These are phyloP conservation scores for Podospora pseudocomata DNA, from an alignment of 495 filamentous ascomycete genomes.

Conservation along the genomic window DNA sequence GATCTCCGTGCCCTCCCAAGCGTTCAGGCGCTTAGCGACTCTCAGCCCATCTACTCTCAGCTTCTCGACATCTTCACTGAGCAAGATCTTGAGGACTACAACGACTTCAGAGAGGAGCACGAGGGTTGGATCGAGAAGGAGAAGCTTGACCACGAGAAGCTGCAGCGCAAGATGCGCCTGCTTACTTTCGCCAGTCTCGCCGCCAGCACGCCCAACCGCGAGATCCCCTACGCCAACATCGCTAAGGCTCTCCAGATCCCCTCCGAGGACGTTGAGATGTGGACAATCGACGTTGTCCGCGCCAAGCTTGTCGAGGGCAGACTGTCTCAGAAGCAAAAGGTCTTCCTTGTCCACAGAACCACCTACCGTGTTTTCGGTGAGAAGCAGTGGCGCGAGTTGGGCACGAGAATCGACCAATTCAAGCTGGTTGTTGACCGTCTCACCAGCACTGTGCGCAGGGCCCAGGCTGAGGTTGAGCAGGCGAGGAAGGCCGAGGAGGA, in stretches of 20 bases:
- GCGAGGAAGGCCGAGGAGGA: slow-evolving; percentile 59
- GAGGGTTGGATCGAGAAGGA: slow-evolving; percentile 74
- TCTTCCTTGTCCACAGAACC: slow-evolving; percentile 89
- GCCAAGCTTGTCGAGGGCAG: slow-evolving; percentile 92
- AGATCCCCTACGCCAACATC: slow-evolving; percentile 81
- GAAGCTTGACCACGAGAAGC: slow-evolving; percentile 56
- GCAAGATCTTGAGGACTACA: slow-evolving; percentile 89
- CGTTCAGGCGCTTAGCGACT: slow-evolving; percentile 79
- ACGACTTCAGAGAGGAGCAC: slow-evolving; percentile 83
- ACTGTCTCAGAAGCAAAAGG: slow-evolving; percentile 81
- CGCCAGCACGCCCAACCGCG: slow-evolving; percentile 72
- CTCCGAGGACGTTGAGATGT: slow-evolving; percentile 83
- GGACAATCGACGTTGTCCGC: slow-evolving; percentile 97
- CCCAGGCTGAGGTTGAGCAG: slow-evolving; percentile 63
- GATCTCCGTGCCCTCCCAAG: slow-evolving; percentile 82
- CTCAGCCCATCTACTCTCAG: slow-evolving; percentile 78
- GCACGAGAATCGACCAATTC: slow-evolving; percentile 84
- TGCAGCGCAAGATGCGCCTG: slow-evolving; percentile 88
- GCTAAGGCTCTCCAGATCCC: slow-evolving; percentile 77
- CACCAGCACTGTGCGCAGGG: slow-evolving; percentile 66
- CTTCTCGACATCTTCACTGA: slow-evolving; percentile 93
- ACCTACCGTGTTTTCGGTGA: slow-evolving; percentile 95
- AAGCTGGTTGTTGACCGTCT: slow-evolving; percentile 72
- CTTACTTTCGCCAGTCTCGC: slow-evolving; percentile 88
- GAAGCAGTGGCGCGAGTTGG: slow-evolving; percentile 97